phyloP scores from a whole-genome alignment of 768 basidiomycete genomes.

The Calocybe indica region DNA sequence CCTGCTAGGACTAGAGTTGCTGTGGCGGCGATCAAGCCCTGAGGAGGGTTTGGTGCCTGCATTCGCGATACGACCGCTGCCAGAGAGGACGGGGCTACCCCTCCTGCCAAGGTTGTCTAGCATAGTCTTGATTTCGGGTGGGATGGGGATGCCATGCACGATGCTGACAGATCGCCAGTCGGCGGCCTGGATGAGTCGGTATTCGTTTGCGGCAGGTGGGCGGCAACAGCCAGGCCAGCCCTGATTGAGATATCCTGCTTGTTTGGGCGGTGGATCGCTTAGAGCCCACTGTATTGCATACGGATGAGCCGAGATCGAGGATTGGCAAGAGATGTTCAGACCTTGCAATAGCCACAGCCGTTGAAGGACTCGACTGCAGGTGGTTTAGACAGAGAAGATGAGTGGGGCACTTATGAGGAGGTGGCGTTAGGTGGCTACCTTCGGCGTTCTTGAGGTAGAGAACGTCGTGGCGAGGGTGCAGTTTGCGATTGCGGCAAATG shows the following conservation, averaged over 20 bases:
- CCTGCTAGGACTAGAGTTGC: conserved; percentile 35
- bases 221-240: conserved; percentile 92
- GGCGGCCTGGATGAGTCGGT: conserved; percentile 56
- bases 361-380: conserved; percentile 70
- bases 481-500: conserved; percentile 66
- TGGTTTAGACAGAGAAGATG: conserved; percentile 1
- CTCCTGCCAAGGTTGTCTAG: conserved; percentile 49
- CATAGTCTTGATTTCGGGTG: conserved; percentile 61
- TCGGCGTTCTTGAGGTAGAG: conserved; percentile 84
- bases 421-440: conserved; percentile 39
- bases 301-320: conserved; percentile 18
- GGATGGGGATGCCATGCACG: conserved; percentile 70
- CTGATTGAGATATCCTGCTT: conserved; percentile 55
- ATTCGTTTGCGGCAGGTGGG: conserved; percentile 56
- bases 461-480: conserved; percentile 75
- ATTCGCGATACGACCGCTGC: conserved; percentile 26
- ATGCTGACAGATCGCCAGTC: conserved; percentile 80
- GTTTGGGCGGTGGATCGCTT: conserved; percentile 47
- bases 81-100: conserved; percentile 24
- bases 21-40: conserved; percentile 40
- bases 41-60: conserved; percentile 21
- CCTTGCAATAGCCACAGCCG: conserved; percentile 90
- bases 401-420: conserved; percentile 11
- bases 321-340: conserved; percentile 23
- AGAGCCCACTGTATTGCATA: conserved; percentile 59